A percentile compares a stretch with the other conserved stretches of the same genome.
These are phyloP conservation scores for Spongiforma sp. DNA, from an alignment of 1,284 basidiomycete species.

Conservation along the genomic window DNA sequence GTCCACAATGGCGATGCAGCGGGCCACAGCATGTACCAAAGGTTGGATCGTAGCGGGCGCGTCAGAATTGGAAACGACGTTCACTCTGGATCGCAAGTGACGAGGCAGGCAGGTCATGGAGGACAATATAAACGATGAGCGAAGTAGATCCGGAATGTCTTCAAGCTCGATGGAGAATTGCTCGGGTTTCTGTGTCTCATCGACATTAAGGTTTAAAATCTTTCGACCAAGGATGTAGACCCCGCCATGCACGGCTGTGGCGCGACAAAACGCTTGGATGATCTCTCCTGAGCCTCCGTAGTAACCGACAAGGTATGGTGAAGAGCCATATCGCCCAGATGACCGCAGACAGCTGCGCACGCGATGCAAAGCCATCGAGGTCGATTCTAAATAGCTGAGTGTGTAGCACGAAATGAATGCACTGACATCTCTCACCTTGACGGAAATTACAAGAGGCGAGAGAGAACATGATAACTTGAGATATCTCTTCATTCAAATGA, in stretches of 20 bases:
- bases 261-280: constrained; percentile 93
- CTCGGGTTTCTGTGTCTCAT: constrained; percentile 17
- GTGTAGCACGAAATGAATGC: no score
- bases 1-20: constrained; percentile 74
- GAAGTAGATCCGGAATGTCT: constrained; percentile 61
- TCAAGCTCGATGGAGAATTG: constrained; percentile 58
- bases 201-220: constrained; percentile 47
- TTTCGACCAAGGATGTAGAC: constrained; percentile 84
- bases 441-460: constrained; percentile 67
- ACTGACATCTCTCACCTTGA: constrained; percentile 62
- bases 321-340: constrained; percentile 87
- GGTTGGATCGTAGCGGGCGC: constrained; percentile 8
- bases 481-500: constrained; percentile 61
- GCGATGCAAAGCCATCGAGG: constrained; percentile 66
- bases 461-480: constrained; percentile 70
- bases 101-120: constrained; percentile 43
- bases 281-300: constrained; percentile 94
- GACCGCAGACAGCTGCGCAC: constrained; percentile 79
- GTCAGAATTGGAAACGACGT: background rate
- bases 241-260: constrained; percentile 83
- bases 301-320: constrained; percentile 92
- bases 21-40: constrained; percentile 48
- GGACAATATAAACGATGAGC: constrained; percentile 50
- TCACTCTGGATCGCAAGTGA: constrained; percentile 30
- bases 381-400: constrained; percentile 54